A percentile compares a stretch with the other conserved stretches of the same genome.
Conservation (phyloP, 1,284 basidiomycete genomes). For the Leccinum griseonigrum region DNA sequence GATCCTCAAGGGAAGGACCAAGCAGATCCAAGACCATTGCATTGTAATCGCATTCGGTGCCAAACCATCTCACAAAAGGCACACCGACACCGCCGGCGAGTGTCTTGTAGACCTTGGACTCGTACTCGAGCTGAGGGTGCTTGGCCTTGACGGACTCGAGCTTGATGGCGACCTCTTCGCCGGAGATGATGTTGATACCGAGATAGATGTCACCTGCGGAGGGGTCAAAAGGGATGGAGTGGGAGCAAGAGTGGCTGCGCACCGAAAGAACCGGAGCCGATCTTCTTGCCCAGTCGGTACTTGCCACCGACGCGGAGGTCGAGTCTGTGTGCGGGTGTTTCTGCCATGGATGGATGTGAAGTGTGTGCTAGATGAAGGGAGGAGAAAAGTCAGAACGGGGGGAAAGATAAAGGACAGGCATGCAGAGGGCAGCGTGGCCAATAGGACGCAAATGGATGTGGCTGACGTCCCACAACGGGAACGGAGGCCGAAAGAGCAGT, state of each 20-base stretch:
- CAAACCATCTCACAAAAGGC: constrained; percentile 97
- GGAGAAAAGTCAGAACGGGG: constrained; percentile 9
- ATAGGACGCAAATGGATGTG: constrained; percentile 17
- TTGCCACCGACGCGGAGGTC: constrained; percentile 98
- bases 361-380: constrained; percentile 15
- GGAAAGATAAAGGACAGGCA: constrained; percentile 16
- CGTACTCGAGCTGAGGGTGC: constrained; percentile 99
- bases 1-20: constrained; percentile 95
- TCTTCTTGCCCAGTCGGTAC: constrained; percentile 99
- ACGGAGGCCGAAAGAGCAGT: constrained; percentile 1
- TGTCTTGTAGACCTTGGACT: constrained; percentile 96
- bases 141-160: constrained; percentile 99
- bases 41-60: constrained; percentile 99
- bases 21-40: constrained; percentile 99
- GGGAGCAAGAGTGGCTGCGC: constrained; percentile 32
- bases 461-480: constrained; percentile 24
- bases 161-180: constrained; percentile 99
- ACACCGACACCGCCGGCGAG: constrained; percentile 98
- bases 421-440: constrained; percentile 17
- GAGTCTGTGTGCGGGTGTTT: constrained; percentile 69
- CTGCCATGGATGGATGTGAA: constrained; percentile 52
- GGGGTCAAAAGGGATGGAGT: background rate
- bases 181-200: constrained; percentile 99
- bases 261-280: constrained; percentile 99
- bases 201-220: constrained; percentile 94